These are phyloP conservation scores for Neonectria sp. DNA, from an alignment of 2,329 filamentous ascomycete species.

Conservation along the genomic window DNA sequence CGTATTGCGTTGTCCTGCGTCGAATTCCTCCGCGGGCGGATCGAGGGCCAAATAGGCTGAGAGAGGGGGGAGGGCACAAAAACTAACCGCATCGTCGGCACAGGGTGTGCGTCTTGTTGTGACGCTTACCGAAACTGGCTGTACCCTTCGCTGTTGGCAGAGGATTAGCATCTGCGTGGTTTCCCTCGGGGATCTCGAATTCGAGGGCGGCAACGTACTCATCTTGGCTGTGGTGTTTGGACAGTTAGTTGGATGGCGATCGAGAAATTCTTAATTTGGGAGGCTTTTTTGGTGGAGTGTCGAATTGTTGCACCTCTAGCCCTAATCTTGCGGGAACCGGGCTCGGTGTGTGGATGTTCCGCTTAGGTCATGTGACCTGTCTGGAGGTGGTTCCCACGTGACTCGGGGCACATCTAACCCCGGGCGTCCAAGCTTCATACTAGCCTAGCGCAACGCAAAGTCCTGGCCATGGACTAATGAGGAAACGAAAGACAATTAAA, in stretches of 20 bases:
- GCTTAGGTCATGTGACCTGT: conserved; percentile 49
- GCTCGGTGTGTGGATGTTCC: conserved; percentile 42
- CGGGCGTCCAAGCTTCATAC: not conserved
- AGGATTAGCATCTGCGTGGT: conserved; percentile 42
- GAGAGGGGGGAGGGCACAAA: conserved; percentile 28
- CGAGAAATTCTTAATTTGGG: conserved; percentile 54
- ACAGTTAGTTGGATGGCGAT: conserved; percentile 57
- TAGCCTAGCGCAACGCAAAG: not conserved
- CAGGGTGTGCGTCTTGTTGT: conserved; percentile 98
- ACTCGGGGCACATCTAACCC: conserved; percentile 39
- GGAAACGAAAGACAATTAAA: not conserved
- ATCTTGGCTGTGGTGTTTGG: conserved; percentile 68
- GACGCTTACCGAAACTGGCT: conserved; percentile 75
- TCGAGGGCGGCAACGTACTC: conserved; percentile 62
- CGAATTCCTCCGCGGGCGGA: conserved; percentile 29
- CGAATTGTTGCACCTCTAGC: conserved; percentile 49
- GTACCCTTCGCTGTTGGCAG: conserved; percentile 68
- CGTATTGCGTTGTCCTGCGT: conserved; percentile 29
- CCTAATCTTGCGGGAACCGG: conserved; percentile 52
- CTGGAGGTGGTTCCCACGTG: conserved; percentile 33
- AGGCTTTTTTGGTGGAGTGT: conserved; percentile 57
- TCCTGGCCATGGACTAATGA: not conserved
- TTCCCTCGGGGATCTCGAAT: conserved; percentile 37
- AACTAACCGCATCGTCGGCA: conserved; percentile 98
- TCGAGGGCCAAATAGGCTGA: conserved; percentile 29